A percentile compares a stretch with the other conserved stretches of the same genome.
Conservation (phyloP, 2,329 filamentous ascomycete genomes). For the Talaromyces verruculosus region DNA sequence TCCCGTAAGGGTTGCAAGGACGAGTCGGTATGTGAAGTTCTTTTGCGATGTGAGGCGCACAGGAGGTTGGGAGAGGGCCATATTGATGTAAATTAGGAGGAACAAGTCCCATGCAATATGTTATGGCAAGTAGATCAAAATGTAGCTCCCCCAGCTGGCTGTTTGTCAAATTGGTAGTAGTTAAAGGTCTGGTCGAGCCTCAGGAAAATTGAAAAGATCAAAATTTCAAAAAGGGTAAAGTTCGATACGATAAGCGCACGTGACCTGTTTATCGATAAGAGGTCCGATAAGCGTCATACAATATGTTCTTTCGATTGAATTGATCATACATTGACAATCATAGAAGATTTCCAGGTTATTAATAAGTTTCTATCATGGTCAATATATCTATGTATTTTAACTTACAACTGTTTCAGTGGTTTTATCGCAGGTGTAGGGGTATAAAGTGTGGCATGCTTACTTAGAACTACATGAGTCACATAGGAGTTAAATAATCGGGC, state of each 20-base stretch:
- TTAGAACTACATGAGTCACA: neutral
- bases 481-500: neutral
- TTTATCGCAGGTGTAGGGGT: neutral
- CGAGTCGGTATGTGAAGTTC: constrained; percentile 77
- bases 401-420: neutral
- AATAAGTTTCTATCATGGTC: neutral
- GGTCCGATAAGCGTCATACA: neutral
- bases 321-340: neutral
- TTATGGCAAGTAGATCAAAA: neutral
- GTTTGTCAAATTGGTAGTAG: neutral
- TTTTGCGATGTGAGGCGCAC: constrained; percentile 81
- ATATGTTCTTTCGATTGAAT: neutral
- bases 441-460: neutral
- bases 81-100: neutral
- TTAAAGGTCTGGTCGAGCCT: neutral
- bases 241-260: constrained; percentile 10
- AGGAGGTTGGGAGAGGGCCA: constrained; percentile 33
- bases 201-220: constrained; percentile 11
- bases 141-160: neutral
- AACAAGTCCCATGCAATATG: too few relatives aligned
- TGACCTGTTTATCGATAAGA: constrained; percentile 10
- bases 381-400: neutral
- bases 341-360: neutral
- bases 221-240: constrained; percentile 12
- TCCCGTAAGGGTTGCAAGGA: constrained; percentile 88